These are phyloP conservation scores for Venturia carpophila DNA, from an alignment of 2,329 filamentous ascomycete species.

Conservation along the genomic window DNA sequence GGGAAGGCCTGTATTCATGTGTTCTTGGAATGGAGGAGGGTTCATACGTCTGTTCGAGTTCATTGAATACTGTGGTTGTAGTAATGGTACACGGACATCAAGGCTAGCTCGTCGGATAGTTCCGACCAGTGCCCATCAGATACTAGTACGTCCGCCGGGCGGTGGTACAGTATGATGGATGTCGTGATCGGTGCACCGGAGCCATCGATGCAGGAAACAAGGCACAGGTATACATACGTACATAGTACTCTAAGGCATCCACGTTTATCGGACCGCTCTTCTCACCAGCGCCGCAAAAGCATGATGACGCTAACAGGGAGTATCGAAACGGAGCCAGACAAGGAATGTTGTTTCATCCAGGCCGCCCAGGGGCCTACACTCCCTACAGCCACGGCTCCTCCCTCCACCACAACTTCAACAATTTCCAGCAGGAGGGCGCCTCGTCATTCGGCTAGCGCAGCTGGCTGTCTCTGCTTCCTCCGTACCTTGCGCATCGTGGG, in stretches of 20 bases:
- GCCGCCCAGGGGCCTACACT: neutral
- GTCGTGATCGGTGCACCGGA: neutral
- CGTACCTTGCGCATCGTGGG: neutral
- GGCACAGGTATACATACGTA: no score
- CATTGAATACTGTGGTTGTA: no score
- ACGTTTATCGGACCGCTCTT: neutral
- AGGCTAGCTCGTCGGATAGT: no score
- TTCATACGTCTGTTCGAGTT: no score
- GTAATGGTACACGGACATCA: no score
- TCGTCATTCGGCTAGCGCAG: neutral
- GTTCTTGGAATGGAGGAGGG: no score
- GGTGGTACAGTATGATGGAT: neutral
- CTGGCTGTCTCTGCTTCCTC: neutral
- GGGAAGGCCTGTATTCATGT: no score
- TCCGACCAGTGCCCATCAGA: no score
- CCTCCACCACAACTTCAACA: neutral
- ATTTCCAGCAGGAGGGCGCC: neutral
- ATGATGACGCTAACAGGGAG: neutral
- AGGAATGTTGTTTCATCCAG: constrained; percentile 1
- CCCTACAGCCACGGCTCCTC: no score
- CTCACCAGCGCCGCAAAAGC: neutral
- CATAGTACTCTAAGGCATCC: no score
- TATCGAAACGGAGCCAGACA: neutral
- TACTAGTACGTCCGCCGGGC: no score
- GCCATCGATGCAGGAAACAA: neutral